Base-by-base conservation (phyloP, 1,284 basidiomycete species). In the Moesziomyces aphidis region DNA sequence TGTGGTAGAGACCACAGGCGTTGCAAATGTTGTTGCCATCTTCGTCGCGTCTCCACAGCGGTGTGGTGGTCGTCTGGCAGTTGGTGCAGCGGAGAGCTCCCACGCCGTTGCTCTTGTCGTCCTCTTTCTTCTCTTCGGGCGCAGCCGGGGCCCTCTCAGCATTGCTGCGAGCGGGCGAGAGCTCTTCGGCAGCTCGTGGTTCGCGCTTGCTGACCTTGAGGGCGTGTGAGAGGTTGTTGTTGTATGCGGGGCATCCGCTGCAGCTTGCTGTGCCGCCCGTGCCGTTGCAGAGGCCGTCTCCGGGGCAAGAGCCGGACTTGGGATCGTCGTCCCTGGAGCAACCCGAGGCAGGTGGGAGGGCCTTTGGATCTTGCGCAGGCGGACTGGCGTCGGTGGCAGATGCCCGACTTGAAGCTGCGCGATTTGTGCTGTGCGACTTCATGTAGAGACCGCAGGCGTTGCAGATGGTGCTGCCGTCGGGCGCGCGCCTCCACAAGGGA, bases 21-120 rank as follows among this genome's bases (percentile, higher is more conserved):
- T 94, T 94, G 87, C 93, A 94, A 51, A 94, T 92, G 1, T 93
- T 93, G 87, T 93, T 93, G 60, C 93, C 93, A 83, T 94, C 93
- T 78, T 93, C 92, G 81, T 94, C 93, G 85, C 93, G 93, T 73
- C 93, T 88, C 92, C 93, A 94, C 42, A 94, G 88, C n/a, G 93
- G 93, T 5, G 93, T 94, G 23, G 92, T 92, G 4, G 91, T 93
- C 22, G 92, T 94, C 79, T 93, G 91, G 86, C 93, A 94, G 81
- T 94, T 94, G 85, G 91, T 92, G 86, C 93, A 94, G 39, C 72
- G 75, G 15, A 83, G 67, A 4, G 77, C 77, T n/a, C 77, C 79
- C 43, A 80, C 69, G 0, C 62, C 57, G 21, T 39, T 51, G 50
- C 47, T 57, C 42, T 67, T 64, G 51, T 67, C 69, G 26, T 64